These are phyloP conservation scores for Schizochytrium sp. DNA, from an alignment of 108 stramenopile species.

Conservation along the genomic window DNA sequence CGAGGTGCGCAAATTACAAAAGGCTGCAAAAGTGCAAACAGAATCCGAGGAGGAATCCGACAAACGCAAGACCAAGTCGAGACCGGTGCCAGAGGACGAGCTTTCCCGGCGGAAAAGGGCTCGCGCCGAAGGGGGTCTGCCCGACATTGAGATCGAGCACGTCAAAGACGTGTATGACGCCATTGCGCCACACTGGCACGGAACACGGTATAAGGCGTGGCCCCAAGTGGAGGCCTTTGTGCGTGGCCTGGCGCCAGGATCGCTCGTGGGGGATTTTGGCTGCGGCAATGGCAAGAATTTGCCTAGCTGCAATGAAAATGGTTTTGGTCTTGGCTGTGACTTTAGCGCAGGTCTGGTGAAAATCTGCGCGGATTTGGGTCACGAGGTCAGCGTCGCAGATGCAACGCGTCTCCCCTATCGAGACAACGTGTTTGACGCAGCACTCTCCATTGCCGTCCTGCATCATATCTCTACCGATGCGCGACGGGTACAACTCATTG, in stretches of 20 bases:
- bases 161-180: slow-evolving; percentile 83
- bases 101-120: not conserved
- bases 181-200: slow-evolving; percentile 92
- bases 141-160: slow-evolving; percentile 73
- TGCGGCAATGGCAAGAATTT: slow-evolving; percentile 96
- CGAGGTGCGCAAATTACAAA: not conserved
- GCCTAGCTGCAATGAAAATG: slow-evolving; percentile 58
- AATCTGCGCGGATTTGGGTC: slow-evolving; percentile 41
- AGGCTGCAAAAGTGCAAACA: not conserved
- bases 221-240: slow-evolving; percentile 82
- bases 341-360: slow-evolving; percentile 62
- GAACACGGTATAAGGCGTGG: slow-evolving; percentile 92
- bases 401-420: slow-evolving; percentile 75
- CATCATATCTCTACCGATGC: slow-evolving; percentile 83
- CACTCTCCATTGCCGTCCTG: slow-evolving; percentile 94
- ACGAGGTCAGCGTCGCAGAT: slow-evolving; percentile 76
- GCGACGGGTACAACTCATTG: slow-evolving; percentile 68
- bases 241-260: slow-evolving; percentile 56
- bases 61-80: not conserved
- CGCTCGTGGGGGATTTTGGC: slow-evolving; percentile 85
- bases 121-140: slow-evolving; percentile 38
- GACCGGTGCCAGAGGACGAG: not conserved
- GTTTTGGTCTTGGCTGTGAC: slow-evolving; percentile 75
- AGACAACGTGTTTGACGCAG: slow-evolving; percentile 73
- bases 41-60: not conserved